A percentile compares a stretch with the other conserved stretches of the same genome.
Evolutionary conservation across 441 rosid species (phyloP).

Genomic region (Erodium texanum): DNA sequence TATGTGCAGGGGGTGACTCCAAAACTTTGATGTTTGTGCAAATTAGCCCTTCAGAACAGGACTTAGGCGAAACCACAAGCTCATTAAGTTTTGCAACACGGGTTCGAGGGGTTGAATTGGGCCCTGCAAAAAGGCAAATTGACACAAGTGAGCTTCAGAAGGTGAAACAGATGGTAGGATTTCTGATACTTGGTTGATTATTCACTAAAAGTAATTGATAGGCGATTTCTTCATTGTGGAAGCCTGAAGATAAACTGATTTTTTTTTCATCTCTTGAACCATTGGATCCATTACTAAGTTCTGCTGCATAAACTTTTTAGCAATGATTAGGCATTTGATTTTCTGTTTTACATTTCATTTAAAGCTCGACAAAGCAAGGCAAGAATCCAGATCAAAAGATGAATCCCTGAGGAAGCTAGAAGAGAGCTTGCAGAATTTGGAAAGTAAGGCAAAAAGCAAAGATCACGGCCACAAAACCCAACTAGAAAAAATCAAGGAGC

Average conservation of each 20-base stretch:
- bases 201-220: neutral
- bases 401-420: slow-evolving; percentile 60
- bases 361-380: slow-evolving; percentile 77
- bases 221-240: neutral
- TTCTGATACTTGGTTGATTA: neutral
- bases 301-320: neutral
- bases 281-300: neutral
- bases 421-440: slow-evolving; percentile 58
- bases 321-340: slow-evolving; percentile 13
- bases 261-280: too few relatives aligned
- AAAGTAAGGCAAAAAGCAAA: slow-evolving; percentile 53
- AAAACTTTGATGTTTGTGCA: slow-evolving; percentile 94
- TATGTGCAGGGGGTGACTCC: slow-evolving; percentile 70
- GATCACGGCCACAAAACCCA: slow-evolving; percentile 46
- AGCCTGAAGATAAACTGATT: too few relatives aligned
- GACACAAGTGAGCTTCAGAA: slow-evolving; percentile 64
- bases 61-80: slow-evolving; percentile 71
- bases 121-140: slow-evolving; percentile 73
- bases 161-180: slow-evolving; percentile 70
- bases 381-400: slow-evolving; percentile 64
- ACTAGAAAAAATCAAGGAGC: slow-evolving; percentile 67
- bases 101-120: slow-evolving; percentile 88
- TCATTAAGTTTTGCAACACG: slow-evolving; percentile 89
- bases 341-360: neutral
- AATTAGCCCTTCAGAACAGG: slow-evolving; percentile 82